These are phyloP conservation scores for Globisporangium acanthophoron DNA, from an alignment of 352 stramenopile genomes.

Conservation along the genomic window DNA sequence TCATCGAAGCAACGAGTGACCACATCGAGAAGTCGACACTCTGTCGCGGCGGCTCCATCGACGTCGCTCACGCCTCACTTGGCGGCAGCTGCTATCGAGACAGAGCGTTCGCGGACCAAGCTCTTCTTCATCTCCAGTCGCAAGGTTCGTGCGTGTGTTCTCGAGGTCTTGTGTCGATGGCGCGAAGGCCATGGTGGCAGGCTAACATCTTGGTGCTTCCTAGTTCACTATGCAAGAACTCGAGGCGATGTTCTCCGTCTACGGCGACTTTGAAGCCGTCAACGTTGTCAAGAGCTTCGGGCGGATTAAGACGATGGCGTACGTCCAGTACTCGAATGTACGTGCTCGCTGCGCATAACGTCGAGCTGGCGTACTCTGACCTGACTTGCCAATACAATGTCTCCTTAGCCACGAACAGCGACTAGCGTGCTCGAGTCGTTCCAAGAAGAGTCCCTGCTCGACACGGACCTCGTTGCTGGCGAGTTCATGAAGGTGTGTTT, in stretches of 20 bases:
- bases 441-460: slow-evolving; percentile 14
- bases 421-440: slow-evolving; percentile 54
- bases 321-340: slow-evolving; percentile 66
- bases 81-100: not conserved
- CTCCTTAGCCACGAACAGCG: slow-evolving; percentile 35
- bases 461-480: slow-evolving; percentile 20
- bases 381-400: not conserved
- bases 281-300: slow-evolving; percentile 72
- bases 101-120: slow-evolving; percentile 16
- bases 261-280: slow-evolving; percentile 67
- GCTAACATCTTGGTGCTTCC: too few relatives aligned
- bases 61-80: not conserved
- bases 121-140: slow-evolving; percentile 72
- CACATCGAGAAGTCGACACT: slow-evolving; percentile 5
- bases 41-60: not conserved
- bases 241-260: slow-evolving; percentile 77
- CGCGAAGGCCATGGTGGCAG: not conserved
- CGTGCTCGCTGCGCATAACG: not conserved
- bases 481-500: slow-evolving; percentile 50
- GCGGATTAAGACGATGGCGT: slow-evolving; percentile 83
- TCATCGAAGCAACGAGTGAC: slow-evolving; percentile 39
- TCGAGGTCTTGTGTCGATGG: not conserved
- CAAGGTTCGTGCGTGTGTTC: slow-evolving; percentile 29
- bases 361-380: not conserved
- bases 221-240: slow-evolving; percentile 79